Percentiles rank a stretch among this genome's conserved stretches.
Conservation (phyloP, 2,329 filamentous ascomycete species). For the Colletotrichum chrysophilum region DNA sequence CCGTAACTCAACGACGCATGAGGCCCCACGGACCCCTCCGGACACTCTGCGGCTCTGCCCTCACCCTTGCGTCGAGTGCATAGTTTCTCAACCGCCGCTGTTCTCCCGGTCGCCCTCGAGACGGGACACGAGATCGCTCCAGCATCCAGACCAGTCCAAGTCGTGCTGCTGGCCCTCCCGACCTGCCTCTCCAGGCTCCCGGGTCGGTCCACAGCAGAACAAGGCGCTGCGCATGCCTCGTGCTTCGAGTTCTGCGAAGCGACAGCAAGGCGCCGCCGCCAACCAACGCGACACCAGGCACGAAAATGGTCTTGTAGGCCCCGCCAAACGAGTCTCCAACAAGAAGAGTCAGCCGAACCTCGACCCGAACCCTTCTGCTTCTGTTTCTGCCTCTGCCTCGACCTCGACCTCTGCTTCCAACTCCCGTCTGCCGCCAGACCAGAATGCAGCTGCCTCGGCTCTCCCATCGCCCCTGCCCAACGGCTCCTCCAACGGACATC, state of each 20-base stretch:
- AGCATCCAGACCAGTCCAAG: constrained; percentile 19
- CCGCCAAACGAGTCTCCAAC: constrained; percentile 41
- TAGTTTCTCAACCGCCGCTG: constrained; percentile 14
- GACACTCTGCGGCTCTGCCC: constrained; percentile 4
- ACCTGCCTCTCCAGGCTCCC: constrained; percentile 34
- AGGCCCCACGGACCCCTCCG: constrained; percentile 1
- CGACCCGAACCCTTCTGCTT: constrained; percentile 33
- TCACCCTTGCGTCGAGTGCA: constrained; percentile 16
- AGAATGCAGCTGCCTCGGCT: constrained; percentile 31
- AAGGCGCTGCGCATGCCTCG: constrained; percentile 63
- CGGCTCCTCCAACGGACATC: constrained; percentile 31
- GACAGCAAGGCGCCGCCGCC: constrained; percentile 63
- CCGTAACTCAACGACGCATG: constrained; percentile 10
- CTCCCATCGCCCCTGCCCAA: constrained; percentile 27
- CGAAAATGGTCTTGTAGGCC: constrained; percentile 84
- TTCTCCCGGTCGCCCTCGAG: constrained; percentile 23
- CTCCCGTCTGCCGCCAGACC: constrained; percentile 25
- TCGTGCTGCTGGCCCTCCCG: constrained; percentile 39
- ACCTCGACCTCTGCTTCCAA: constrained; percentile 26
- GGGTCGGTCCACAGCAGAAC: constrained; percentile 41
- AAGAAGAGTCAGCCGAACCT: constrained; percentile 53
- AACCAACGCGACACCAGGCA: constrained; percentile 77
- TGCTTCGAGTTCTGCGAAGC: constrained; percentile 62
- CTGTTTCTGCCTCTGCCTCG: not conserved
- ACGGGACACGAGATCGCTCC: constrained; percentile 9